Base-by-base conservation (phyloP, 106 monocot genomes). In the Allium cepa region DNA sequence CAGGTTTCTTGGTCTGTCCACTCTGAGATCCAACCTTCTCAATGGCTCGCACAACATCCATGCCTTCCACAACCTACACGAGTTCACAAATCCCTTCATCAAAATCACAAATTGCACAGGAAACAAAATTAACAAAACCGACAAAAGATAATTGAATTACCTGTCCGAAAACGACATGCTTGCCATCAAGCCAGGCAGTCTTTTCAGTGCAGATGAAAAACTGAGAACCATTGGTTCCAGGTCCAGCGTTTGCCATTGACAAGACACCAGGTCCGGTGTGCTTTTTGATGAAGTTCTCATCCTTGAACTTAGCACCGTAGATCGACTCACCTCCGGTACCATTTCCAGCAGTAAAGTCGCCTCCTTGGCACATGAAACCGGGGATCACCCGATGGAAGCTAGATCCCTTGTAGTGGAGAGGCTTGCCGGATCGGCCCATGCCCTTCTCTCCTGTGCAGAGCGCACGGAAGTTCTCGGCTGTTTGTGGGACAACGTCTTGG, bases 331-430 rank as follows among this genome's bases (percentile, higher is more conserved):
- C 76, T 11, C 76, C 81, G 60, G 76, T 81, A 22, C 81, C 81
- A 67, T 81, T 77, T 7, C 76, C 81, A 64, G 64, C 72, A 27
- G 76, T 81, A 73, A 81, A 81, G 68, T 81, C 81, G 47, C 81
- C 81, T 13, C 81, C 81, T 62, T 81, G 81, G 68, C 76, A 76
- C 81, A 81, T 81, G 73, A 81, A 81, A 14, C 57, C 63, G 8
- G 81, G 76, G 56, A 81, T 81, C 60, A 81, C 71, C 4, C 81
- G 53, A 69, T 77, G 81, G 58, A 81, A 81, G 11, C 15, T 62
- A 7, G 75, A 76, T 10, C 69, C 75, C 75, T 76, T 76, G 69
- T 69, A 76, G 68, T 76, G 81, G 55, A 77, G 81, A 14, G 76
- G 81, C 81, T 81, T 81, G 49, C 81, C 76, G 58, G 63, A 56